These are phyloP conservation scores for Exidia glandulosa DNA, from an alignment of 768 basidiomycete species.

Conservation along the genomic window DNA sequence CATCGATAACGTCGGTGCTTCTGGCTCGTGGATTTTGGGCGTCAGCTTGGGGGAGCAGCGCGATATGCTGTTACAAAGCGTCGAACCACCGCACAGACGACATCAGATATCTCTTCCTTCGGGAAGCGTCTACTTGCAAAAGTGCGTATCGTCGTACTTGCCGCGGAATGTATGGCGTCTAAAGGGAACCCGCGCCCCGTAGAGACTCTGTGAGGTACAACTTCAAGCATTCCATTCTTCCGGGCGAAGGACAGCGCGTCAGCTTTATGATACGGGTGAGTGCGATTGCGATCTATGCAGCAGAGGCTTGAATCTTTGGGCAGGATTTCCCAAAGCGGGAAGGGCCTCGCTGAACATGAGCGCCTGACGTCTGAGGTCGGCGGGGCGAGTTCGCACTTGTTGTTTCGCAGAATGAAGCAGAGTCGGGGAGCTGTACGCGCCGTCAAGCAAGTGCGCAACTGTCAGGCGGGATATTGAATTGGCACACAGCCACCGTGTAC, in stretches of 20 bases:
- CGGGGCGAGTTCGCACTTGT: too few relatives aligned
- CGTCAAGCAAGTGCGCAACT: too few relatives aligned
- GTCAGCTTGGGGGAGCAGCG: constrained; percentile 67
- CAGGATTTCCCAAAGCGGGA: neutral
- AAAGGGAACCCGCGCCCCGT: too few relatives aligned
- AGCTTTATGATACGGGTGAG: constrained; percentile 78
- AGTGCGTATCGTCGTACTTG: constrained; percentile 28
- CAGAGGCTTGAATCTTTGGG: neutral
- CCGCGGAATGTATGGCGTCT: too few relatives aligned
- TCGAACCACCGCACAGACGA: constrained; percentile 20
- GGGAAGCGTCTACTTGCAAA: constrained; percentile 82
- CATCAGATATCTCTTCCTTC: constrained; percentile 63
- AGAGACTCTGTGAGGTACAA: constrained; percentile 62
- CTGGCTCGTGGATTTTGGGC: constrained; percentile 75
- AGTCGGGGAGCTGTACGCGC: too few relatives aligned
- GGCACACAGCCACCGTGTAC: neutral
- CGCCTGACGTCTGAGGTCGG: too few relatives aligned
- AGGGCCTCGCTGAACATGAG: neutral
- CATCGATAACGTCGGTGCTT: constrained; percentile 67
- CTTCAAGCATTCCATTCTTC: constrained; percentile 64
- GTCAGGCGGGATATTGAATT: too few relatives aligned
- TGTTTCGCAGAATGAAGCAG: too few relatives aligned
- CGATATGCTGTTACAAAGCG: constrained; percentile 44
- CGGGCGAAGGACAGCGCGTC: constrained; percentile 42
- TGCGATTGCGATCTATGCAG: neutral